phyloP scores from a whole-genome alignment of 257 asterid genomes.

The Gentiana dahurica region DNA sequence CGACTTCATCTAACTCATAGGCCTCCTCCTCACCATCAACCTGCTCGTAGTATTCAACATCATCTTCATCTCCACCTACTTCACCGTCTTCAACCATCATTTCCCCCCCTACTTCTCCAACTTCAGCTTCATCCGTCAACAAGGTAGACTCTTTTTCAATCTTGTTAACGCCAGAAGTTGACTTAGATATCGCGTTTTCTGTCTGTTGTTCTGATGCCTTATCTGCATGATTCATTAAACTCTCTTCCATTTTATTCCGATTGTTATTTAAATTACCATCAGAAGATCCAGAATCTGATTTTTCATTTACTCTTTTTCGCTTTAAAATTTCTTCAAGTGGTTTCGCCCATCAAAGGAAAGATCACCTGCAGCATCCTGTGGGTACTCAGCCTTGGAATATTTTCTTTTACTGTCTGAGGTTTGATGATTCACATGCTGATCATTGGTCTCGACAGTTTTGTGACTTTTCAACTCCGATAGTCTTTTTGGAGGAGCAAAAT shows the following conservation, averaged over 20 bases:
- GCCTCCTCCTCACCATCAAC: conserved; percentile 57
- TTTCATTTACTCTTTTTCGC: conserved; percentile 53
- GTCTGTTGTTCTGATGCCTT: not conserved
- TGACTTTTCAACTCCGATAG: conserved; percentile 60
- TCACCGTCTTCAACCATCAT: conserved; percentile 27
- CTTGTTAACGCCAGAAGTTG: conserved; percentile 14
- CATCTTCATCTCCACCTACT: conserved; percentile 33
- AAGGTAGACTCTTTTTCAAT: conserved; percentile 17
- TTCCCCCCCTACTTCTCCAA: conserved; percentile 41
- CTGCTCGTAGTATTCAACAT: conserved; percentile 49
- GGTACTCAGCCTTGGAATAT: conserved; percentile 23
- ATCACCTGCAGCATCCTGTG: conserved; percentile 30
- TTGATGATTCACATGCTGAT: conserved; percentile 24
- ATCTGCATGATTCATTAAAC: too few relatives aligned
- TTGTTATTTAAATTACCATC: conserved; percentile 17
- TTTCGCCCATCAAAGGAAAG: conserved; percentile 80
- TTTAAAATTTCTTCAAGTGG: conserved; percentile 80
- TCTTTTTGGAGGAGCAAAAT: conserved; percentile 65
- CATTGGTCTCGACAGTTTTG: conserved; percentile 32
- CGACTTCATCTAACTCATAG: conserved; percentile 45
- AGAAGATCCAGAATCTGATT: conserved; percentile 11
- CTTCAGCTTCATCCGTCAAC: conserved; percentile 7
- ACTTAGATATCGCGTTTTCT: conserved; percentile 18
- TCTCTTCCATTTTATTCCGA: conserved; percentile 14
- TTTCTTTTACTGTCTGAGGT: conserved; percentile 68